Evolutionary conservation across 768 basidiomycete genomes (phyloP).

Genomic region (Melanogaster broomeanus): DNA sequence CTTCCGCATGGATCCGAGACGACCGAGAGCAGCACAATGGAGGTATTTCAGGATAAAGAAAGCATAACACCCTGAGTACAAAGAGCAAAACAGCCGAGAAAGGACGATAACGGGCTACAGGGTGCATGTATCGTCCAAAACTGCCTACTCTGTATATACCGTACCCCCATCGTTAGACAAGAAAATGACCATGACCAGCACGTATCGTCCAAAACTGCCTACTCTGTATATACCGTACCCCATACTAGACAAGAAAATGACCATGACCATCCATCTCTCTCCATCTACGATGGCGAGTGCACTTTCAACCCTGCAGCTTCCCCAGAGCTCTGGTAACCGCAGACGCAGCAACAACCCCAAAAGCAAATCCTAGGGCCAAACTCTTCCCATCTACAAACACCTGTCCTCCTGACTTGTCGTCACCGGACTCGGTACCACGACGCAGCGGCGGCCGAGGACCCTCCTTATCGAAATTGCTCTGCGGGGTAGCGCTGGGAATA

Average conservation of each 20-base stretch:
- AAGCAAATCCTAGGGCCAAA: conserved; percentile 20
- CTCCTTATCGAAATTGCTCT: conserved; percentile 19
- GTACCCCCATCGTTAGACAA: too few species aligned
- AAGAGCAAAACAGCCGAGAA: too few species aligned
- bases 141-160: too few species aligned
- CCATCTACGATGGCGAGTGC: background rate
- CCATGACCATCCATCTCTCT: background rate
- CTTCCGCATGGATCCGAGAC: conserved; percentile 2
- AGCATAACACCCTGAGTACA: background rate
- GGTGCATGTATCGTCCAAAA: background rate
- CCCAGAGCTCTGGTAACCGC: conserved; percentile 8
- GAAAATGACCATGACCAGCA: background rate
- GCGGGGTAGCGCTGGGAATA: conserved; percentile 6
- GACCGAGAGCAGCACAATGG: background rate
- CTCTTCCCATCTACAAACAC: conserved; percentile 7
- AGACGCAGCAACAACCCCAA: conserved; percentile 11
- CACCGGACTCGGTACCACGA: background rate
- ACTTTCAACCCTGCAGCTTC: conserved; percentile 5
- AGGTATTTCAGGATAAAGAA: background rate
- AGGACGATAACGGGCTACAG: too few species aligned
- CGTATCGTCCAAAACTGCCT: background rate
- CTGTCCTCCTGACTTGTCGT: background rate
- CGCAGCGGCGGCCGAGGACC: conserved; percentile 12
- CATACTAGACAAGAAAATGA: too few species aligned
- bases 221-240: too few species aligned